Evolutionary conservation across 495 filamentous ascomycete species (phyloP), one percentile per base, ranked within the genome.

Genomic region (Aspergillus ostianus): DNA sequence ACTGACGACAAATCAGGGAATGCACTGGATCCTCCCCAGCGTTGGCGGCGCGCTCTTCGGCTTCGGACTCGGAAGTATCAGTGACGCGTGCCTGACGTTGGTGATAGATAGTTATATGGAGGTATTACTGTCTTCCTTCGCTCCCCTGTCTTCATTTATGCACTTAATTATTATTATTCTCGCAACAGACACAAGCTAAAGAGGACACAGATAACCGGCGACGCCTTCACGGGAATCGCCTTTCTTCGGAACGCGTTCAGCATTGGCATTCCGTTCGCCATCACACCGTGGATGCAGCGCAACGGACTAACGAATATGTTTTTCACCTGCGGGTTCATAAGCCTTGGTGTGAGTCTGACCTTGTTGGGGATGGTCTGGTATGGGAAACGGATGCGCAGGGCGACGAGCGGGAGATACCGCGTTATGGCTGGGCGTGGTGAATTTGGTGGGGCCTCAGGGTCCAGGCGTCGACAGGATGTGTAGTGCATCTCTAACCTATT

Each of bases 61-160:
- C 1, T 73, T 74, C 47, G 73, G 72, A 6, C 63, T 75, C 0
- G 73, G 72, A 7, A 67, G 65, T 61, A 69, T 76, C 44, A 64
- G 66, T 47, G 70, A 73, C 45, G 72, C 68, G 2, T 55, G 62
- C n/a, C 58, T 76, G 56, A 73, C 72, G 10, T 47, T 73, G 10
- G 69, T 76, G 4, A 73, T 73, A 51, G 73, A 76, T 48, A 73
- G 70, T 51, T 73, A 75, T 46, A 59, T 59, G 21, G 70, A 70
- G 27, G 71, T 76, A 64, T 41, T 68, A 41, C 19, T 21, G 46
- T 13, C 10, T 18, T 18, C 49, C 19, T 46, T 5, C 1, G 9
- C 27, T 4, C n/a, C 15, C 30, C 20, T 52, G 10, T 8, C 1
- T 26, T 12, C 23, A 12, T 10, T 45, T 26, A 26, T 26, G 2